Percentiles rank a stretch among this genome's conserved stretches.
These are phyloP conservation scores for Rhododendron vialii DNA, from an alignment of 148 eudicot genomes.

Conservation along the genomic window DNA sequence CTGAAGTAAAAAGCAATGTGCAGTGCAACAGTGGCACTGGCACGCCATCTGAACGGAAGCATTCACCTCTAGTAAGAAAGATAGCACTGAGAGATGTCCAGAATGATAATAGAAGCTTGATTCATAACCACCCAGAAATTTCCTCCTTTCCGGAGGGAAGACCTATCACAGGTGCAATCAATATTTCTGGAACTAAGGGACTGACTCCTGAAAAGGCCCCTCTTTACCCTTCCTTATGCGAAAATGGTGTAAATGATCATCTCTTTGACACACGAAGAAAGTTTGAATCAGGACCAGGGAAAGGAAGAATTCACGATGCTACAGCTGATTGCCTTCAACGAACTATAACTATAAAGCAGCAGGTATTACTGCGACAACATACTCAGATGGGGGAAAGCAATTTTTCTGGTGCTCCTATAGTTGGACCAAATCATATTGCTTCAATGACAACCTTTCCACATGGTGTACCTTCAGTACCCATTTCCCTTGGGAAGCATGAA, in stretches of 20 bases:
- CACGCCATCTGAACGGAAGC: slow-evolving; percentile 21
- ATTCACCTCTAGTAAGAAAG: slow-evolving; percentile 28
- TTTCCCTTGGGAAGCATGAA: slow-evolving; percentile 19
- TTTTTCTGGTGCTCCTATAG: slow-evolving; percentile 11
- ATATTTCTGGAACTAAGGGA: slow-evolving; percentile 35
- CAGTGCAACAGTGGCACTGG: slow-evolving; percentile 13
- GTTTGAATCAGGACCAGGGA: slow-evolving; percentile 28
- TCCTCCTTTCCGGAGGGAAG: slow-evolving; percentile 20
- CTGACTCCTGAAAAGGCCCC: slow-evolving; percentile 31
- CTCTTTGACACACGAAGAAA: slow-evolving; percentile 24
- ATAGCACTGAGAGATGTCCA: slow-evolving; percentile 44
- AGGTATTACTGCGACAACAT: slow-evolving; percentile 17
- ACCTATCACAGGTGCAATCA: slow-evolving; percentile 24
- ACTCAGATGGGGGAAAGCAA: slow-evolving; percentile 14
- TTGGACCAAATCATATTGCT: slow-evolving; percentile 15
- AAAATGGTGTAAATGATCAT: slow-evolving; percentile 27
- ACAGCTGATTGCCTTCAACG: slow-evolving; percentile 6
- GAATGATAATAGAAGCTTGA: slow-evolving; percentile 29
- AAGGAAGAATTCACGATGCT: slow-evolving; percentile 21
- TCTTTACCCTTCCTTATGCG: slow-evolving; percentile 7
- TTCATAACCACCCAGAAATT: slow-evolving; percentile 20
- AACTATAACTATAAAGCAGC: slow-evolving; percentile 9
- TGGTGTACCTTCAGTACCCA: slow-evolving; percentile 22
- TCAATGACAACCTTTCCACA: slow-evolving; percentile 8
- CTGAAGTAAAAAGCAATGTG: slow-evolving; percentile 24